Conservation (phyloP, 139 green algal genomes). For the Medakamo hakoo region DNA sequence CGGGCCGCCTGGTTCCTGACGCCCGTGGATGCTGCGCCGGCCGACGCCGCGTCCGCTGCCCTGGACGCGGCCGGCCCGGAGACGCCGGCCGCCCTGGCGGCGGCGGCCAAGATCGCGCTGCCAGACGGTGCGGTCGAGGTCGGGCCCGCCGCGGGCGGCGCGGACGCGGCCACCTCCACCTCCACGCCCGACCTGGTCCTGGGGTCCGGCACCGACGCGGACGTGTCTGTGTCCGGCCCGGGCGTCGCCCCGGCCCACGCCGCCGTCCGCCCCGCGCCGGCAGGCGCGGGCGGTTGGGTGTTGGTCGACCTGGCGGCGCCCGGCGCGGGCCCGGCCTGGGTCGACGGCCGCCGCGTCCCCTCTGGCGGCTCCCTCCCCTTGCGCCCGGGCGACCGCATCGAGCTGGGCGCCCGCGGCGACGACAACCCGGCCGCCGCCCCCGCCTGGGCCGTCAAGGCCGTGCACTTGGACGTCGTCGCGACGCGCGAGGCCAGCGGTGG, state of each 20-base stretch:
- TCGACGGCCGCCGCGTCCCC: background rate
- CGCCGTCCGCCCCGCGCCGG: background rate
- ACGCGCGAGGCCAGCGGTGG: too few relatives aligned
- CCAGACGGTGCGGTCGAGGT: constrained; percentile 1
- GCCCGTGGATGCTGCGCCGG: constrained; percentile 15
- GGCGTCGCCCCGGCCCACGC: too few relatives aligned
- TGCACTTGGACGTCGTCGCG: background rate
- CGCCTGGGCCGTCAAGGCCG: background rate
- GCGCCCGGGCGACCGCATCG: background rate
- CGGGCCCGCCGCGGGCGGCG: background rate
- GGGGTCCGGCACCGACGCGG: too few relatives aligned
- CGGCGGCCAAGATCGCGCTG: background rate
- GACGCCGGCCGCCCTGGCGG: background rate
- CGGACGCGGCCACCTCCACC: background rate
- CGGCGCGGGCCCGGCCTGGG: background rate
- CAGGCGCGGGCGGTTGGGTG: too few relatives aligned
- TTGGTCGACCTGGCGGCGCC: background rate
- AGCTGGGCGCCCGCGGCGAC: background rate
- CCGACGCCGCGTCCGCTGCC: background rate
- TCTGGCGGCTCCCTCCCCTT: background rate
- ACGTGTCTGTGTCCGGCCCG: background rate
- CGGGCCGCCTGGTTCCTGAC: constrained; percentile 61
- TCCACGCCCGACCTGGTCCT: too few relatives aligned
- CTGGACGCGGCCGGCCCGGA: background rate
- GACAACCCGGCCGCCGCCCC: background rate